These are phyloP conservation scores for Boletellus sp. DNA, from an alignment of 768 basidiomycete genomes.

Conservation along the genomic window DNA sequence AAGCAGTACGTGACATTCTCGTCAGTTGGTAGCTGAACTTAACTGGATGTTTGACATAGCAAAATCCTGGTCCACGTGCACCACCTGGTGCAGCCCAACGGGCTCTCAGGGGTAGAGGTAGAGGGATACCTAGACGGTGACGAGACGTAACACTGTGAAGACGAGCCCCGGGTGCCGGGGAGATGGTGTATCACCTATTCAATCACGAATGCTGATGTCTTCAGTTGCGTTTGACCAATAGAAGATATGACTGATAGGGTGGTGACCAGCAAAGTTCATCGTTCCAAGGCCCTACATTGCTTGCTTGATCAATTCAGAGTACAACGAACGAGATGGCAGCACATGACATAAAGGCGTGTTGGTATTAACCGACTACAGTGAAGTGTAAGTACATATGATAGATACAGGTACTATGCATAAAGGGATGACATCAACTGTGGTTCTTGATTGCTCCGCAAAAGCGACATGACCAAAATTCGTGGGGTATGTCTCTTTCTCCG, in stretches of 20 bases:
- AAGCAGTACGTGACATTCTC: conserved; percentile 57
- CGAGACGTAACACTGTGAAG: conserved; percentile 9
- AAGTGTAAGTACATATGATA: background rate
- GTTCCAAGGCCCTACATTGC: no score
- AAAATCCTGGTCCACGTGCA: conserved; percentile 79
- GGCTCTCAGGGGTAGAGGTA: conserved; percentile 81
- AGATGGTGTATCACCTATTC: conserved; percentile 21
- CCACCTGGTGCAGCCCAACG: conserved; percentile 90
- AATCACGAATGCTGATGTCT: conserved; percentile 10
- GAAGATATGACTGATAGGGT: background rate
- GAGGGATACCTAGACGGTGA: conserved; percentile 74
- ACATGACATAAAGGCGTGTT: no score
- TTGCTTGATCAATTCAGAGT: no score
- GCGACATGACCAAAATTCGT: conserved; percentile 71
- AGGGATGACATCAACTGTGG: conserved; percentile 15
- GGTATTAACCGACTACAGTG: background rate
- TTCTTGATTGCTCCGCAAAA: conserved; percentile 68
- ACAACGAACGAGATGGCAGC: no score
- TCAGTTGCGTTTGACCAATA: background rate
- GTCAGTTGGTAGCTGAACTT: conserved; percentile 6
- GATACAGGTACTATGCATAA: background rate
- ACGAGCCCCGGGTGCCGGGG: conserved; percentile 7
- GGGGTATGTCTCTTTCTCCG: conserved; percentile 56
- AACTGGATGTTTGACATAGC: conserved; percentile 39
- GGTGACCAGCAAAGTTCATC: background rate